These are phyloP conservation scores for Rhizophagus sp. DNA, from an alignment of 192 early-diverging fungal genomes.

Conservation along the genomic window DNA sequence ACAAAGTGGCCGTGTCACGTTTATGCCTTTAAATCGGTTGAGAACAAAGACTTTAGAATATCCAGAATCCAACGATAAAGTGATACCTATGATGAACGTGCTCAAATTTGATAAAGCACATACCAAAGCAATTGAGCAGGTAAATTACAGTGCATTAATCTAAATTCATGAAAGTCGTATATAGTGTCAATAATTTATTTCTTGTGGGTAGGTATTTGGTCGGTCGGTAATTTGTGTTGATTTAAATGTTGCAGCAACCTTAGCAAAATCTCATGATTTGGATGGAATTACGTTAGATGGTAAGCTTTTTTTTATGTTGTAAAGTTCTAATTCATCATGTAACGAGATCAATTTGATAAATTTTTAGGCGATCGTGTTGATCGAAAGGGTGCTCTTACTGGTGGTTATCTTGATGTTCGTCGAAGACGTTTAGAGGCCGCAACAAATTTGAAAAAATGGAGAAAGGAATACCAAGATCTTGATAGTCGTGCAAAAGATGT, in stretches of 20 bases:
- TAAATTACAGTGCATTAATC: conserved; percentile 23
- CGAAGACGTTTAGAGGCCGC: conserved; percentile 76
- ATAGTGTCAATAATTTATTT: neutral
- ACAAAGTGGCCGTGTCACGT: conserved; percentile 84
- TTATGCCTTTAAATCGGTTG: conserved; percentile 94
- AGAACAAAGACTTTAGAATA: conserved; percentile 59
- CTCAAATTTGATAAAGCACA: conserved; percentile 72
- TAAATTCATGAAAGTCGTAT: neutral
- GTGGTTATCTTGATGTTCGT: conserved; percentile 80
- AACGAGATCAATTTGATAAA: neutral
- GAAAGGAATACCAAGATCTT: conserved; percentile 47
- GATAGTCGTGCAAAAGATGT: conserved; percentile 41
- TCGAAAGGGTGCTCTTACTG: conserved; percentile 87
- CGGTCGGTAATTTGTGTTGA: conserved; percentile 84
- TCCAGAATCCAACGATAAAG: conserved; percentile 68
- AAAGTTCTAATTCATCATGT: conserved; percentile 28
- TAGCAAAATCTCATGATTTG: conserved; percentile 74
- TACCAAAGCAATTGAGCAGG: conserved; percentile 81
- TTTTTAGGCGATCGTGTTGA: conserved; percentile 82
- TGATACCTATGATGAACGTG: conserved; percentile 76
- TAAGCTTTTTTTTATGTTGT: neutral
- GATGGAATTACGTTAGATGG: conserved; percentile 88
- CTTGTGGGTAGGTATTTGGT: conserved; percentile 71
- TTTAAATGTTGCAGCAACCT: conserved; percentile 77
- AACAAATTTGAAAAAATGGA: conserved; percentile 55